A percentile compares a stretch with the other conserved stretches of the same genome.
Evolutionary conservation across 345 rosid genomes (phyloP).

Genomic region (Conringia planisiliqua): DNA sequence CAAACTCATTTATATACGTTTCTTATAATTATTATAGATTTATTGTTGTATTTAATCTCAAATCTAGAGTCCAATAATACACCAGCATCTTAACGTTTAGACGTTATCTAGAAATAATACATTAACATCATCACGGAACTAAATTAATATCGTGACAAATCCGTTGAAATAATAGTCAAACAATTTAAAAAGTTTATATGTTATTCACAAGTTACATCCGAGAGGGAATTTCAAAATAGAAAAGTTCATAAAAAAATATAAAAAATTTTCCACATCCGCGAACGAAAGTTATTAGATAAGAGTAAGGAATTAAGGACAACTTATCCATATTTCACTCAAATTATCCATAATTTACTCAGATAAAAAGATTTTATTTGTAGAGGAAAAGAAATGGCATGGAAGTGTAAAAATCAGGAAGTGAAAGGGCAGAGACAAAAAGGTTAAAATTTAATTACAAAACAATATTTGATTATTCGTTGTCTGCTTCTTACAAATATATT

Average conservation of each 20-base stretch:
- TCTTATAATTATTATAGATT: no score
- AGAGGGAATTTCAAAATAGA: background rate
- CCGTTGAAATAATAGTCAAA: constrained; percentile 1
- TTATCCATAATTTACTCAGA: no score
- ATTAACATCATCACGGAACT: background rate
- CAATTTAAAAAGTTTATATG: background rate
- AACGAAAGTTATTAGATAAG: background rate
- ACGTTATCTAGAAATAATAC: background rate
- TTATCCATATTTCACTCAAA: constrained; percentile 12
- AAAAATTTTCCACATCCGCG: background rate
- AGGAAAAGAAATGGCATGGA: background rate
- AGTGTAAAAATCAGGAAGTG: constrained; percentile 15
- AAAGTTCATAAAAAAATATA: background rate
- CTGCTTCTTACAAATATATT: background rate
- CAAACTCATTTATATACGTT: no score
- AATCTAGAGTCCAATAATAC: no score
- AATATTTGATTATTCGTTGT: background rate
- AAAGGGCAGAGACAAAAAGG: constrained; percentile 17
- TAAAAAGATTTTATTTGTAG: background rate
- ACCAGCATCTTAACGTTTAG: background rate
- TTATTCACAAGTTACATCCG: background rate
- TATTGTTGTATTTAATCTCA: no score
- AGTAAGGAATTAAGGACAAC: constrained; percentile 7
- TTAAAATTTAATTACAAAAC: background rate
- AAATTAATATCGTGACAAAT: background rate